Evolutionary conservation across 2,329 filamentous ascomycete genomes (phyloP).

Genomic region (Pseudogymnoascus sp.): DNA sequence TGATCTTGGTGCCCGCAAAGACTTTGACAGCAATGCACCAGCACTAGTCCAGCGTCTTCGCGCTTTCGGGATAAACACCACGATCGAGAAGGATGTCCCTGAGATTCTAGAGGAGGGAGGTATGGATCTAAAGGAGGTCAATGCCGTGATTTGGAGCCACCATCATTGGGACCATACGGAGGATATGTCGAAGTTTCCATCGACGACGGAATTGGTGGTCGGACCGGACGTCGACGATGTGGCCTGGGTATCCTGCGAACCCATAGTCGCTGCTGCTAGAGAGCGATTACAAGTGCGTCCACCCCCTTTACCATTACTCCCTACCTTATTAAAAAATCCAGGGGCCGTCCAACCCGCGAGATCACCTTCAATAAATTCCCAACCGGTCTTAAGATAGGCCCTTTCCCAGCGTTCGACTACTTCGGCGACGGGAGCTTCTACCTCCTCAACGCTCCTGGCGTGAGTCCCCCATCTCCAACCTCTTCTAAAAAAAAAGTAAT

Average conservation of each 20-base stretch:
- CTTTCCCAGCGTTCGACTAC: constrained; percentile 41
- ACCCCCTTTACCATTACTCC: background rate
- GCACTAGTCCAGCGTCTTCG: constrained; percentile 24
- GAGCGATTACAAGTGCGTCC: constrained; percentile 28
- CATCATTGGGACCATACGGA: constrained; percentile 36
- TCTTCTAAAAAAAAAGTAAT: background rate
- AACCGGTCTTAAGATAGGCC: constrained; percentile 32
- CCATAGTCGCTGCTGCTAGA: constrained; percentile 32
- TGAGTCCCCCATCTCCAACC: background rate
- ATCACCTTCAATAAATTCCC: constrained; percentile 25
- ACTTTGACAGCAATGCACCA: constrained; percentile 34
- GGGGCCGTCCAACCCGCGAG: constrained; percentile 27
- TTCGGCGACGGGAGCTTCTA: constrained; percentile 49
- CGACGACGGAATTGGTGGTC: constrained; percentile 35
- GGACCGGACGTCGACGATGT: constrained; percentile 33
- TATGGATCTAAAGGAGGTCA: constrained; percentile 27
- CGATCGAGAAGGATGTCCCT: constrained; percentile 34
- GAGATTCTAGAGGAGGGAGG: constrained; percentile 33
- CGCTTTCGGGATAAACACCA: constrained; percentile 28
- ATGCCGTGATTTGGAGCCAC: constrained; percentile 30
- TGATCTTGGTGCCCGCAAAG: constrained; percentile 33
- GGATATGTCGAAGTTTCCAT: constrained; percentile 35
- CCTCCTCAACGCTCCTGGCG: constrained; percentile 42
- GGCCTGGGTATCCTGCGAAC: constrained; percentile 37
- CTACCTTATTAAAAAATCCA: background rate